Conservation (phyloP, 768 basidiomycete genomes). For the Paxillus rubicundulus region DNA sequence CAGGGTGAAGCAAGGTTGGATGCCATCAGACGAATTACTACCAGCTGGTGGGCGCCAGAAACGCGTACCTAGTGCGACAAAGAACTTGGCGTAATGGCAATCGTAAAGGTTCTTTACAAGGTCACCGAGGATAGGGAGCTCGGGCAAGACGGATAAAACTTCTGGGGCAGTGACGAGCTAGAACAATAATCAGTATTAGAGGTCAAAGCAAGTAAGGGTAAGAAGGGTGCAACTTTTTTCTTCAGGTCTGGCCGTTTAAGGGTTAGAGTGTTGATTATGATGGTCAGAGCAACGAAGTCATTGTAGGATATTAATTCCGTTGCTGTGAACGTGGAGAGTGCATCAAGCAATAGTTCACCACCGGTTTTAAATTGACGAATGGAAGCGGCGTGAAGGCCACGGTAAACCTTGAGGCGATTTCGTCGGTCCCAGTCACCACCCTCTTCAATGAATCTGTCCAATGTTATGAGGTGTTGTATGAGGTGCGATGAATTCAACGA, state of each 20-base stretch:
- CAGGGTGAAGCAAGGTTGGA: neutral
- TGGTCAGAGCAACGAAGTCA: slow-evolving; percentile 83
- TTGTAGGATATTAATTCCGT: slow-evolving; percentile 86
- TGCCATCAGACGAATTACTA: slow-evolving; percentile 6
- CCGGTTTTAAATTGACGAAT: slow-evolving; percentile 89
- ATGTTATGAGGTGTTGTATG: neutral
- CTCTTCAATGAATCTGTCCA: slow-evolving; percentile 76
- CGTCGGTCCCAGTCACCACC: slow-evolving; percentile 98
- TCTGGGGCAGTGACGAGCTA: slow-evolving; percentile 87
- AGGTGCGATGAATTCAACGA: slow-evolving; percentile 26
- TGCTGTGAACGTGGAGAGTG: slow-evolving; percentile 92
- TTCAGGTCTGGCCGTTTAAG: slow-evolving; percentile 84
- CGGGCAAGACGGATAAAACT: slow-evolving; percentile 80
- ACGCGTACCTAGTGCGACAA: slow-evolving; percentile 73
- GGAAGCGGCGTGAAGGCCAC: slow-evolving; percentile 78
- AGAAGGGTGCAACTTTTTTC: slow-evolving; percentile 62
- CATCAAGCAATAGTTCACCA: slow-evolving; percentile 84
- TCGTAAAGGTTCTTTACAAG: slow-evolving; percentile 87
- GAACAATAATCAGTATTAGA: slow-evolving; percentile 5
- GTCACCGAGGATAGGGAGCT: slow-evolving; percentile 78
- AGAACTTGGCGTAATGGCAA: slow-evolving; percentile 94
- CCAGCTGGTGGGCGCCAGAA: neutral
- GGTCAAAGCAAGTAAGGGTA: neutral
- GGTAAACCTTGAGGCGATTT: slow-evolving; percentile 95
- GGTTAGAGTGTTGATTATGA: slow-evolving; percentile 74